Evolutionary conservation across 345 rosid genomes (phyloP), one percentile per base, ranked within the genome.

Genomic region (Microcos paniculata): DNA sequence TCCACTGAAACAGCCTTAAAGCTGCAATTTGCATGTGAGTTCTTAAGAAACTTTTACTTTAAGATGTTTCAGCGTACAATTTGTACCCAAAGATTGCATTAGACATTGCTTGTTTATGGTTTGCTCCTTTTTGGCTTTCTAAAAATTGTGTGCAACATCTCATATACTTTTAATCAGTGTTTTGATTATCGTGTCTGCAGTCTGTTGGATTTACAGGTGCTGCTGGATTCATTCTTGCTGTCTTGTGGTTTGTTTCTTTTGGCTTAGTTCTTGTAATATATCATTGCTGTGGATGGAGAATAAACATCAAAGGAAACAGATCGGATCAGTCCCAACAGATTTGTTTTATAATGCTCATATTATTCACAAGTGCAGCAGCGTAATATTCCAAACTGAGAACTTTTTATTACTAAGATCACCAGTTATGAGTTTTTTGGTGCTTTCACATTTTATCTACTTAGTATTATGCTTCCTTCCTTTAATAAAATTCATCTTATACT

Each of bases 201-300:
- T 96, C 99, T 85, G 98, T 96, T 80, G 97, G 95, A 79, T 96
- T 92, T 82, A 88, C 98, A 51, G 99, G 98, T 78, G 91, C 95
- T 70, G 84, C 88, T 81, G 95, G 84, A 45, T 93, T 96, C 82
- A 79, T 92, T 76, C 87, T 93, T 67, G 94, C 96, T 55, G 56
- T 73, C 77, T 71, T 93, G 16, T 96, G 99, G 99, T 86, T 96
- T 79, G 80, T 92, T 79, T 82, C 87, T 6, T 96, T 96, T 71
- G 98, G 99, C 66, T 75, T 94, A 82, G 92, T 87, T 83, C 97
- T 96, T 72, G 72, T 79, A 33, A 74, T 86, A 1, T 86, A 85
- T 57, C 88, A 88, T 82, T 89, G 86, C 79, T 90, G 89, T 68
- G 83, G 88, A 59, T 90, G 97, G 94, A 86, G 88, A 77, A 78